Evolutionary conservation across 192 early-diverging fungal species (phyloP).

Genomic region (Backusella tarrabulga): DNA sequence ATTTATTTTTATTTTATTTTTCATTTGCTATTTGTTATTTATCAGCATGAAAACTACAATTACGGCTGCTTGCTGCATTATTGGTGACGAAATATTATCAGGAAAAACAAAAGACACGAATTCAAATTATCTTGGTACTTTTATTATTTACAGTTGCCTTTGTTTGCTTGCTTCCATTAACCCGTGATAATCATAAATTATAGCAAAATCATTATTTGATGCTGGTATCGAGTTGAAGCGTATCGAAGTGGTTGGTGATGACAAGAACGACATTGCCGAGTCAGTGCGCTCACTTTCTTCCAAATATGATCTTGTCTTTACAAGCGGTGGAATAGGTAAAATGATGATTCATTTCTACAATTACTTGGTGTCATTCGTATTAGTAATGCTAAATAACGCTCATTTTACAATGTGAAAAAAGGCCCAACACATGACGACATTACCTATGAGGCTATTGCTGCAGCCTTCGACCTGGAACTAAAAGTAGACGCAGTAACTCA

Average conservation of each 20-base stretch:
- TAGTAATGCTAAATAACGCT: not conserved
- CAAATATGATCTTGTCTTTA: slow-evolving; percentile 59
- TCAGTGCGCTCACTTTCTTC: slow-evolving; percentile 45
- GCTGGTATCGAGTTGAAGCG: slow-evolving; percentile 56
- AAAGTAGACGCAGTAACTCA: slow-evolving; percentile 50
- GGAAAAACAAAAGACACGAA: slow-evolving; percentile 72
- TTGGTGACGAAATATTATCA: slow-evolving; percentile 69
- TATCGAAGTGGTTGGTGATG: slow-evolving; percentile 57
- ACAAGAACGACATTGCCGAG: slow-evolving; percentile 40
- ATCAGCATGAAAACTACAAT: not conserved
- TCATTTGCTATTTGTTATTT: not conserved
- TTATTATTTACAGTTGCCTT: not conserved
- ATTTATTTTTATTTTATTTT: not conserved
- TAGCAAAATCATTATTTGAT: slow-evolving; percentile 56
- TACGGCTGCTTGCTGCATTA: slow-evolving; percentile 25
- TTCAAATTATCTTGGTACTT: slow-evolving; percentile 45
- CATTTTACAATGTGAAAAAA: not conserved
- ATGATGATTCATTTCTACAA: not conserved
- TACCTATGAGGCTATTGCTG: slow-evolving; percentile 64
- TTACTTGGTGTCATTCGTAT: not conserved
- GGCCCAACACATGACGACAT: slow-evolving; percentile 69
- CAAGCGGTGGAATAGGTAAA: slow-evolving; percentile 72
- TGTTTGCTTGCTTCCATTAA: not conserved
- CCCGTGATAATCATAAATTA: not conserved
- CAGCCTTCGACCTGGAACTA: slow-evolving; percentile 52